Base-by-base conservation (phyloP, 257 asterid genomes). In the Capsicum chinense region DNA sequence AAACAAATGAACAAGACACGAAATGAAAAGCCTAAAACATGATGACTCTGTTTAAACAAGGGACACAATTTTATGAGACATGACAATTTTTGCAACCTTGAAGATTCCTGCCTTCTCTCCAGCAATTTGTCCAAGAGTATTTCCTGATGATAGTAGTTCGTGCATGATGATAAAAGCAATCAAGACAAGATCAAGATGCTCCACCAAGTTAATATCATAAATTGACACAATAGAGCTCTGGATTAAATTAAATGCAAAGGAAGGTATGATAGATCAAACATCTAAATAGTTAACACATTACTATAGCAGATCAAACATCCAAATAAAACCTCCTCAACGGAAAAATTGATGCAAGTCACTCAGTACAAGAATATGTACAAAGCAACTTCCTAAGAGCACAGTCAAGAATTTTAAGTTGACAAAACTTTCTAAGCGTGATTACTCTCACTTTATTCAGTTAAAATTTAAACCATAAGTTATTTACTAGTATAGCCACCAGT, bases 41-140 rank as follows among this genome's bases (percentile, higher is more conserved):
- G 56, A 56, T 78, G 74, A 42, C 56, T 35, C n/a, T 74, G 35
- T 83, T 42, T 69, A 73, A 64, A 48, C 60, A 66, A 62, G 66
- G 74, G 14, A 57, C 56, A 83, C 59, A 26, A 85, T 69, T 81
- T 79, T 17, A n/a, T 78, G 76, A 73, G 63, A 74, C 12, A n/a
- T 68, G 85, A 37, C 44, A 69, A 83, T 64, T 67, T 42, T 58
- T 19, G 74, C 85, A 84, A 94, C 99, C 99, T 95, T 95, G 89
- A 95, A 94, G 85, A 95, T 95, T 73, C 99, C 99, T 85, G 98
- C 98, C 90, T 95, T 94, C 89, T 95, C 98, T 84, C 96, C 98
- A 87, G 99, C 98, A 91, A 95, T 95, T 92, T 90, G 90, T 88
- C 99, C 98, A 35, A 95, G 96, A 62, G 99, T 94, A 87, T 94